Evolutionary conservation across 2,329 filamentous ascomycete species (phyloP).

Genomic region (Fusarium setosum): DNA sequence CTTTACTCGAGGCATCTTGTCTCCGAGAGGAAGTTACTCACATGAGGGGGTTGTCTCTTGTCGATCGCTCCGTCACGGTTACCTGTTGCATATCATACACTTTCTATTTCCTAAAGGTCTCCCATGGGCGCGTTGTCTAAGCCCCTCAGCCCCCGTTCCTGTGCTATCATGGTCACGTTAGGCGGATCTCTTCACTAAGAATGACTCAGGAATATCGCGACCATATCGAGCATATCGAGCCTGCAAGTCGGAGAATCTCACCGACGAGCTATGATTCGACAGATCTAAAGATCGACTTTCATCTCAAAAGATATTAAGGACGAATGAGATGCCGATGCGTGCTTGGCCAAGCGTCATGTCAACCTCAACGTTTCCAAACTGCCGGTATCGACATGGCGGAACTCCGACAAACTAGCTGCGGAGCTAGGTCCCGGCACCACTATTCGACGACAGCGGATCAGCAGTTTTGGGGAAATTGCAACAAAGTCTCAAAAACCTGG

Average conservation of each 20-base stretch:
- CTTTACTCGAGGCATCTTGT: background rate
- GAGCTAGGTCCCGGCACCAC: background rate
- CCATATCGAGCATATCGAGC: background rate
- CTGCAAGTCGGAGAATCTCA: background rate
- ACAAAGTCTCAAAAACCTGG: slow-evolving; percentile 8
- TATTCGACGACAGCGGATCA: background rate
- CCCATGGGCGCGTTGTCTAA: background rate
- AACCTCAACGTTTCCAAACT: background rate
- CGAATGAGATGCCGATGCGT: background rate
- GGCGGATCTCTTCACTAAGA: background rate
- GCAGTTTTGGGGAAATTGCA: background rate
- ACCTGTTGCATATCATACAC: background rate
- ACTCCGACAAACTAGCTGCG: background rate
- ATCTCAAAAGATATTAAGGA: background rate
- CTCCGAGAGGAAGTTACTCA: too few relatives aligned
- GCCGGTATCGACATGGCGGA: background rate
- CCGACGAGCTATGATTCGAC: background rate
- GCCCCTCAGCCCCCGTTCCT: background rate
- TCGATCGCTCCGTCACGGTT: background rate
- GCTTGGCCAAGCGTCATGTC: background rate
- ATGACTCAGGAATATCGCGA: background rate
- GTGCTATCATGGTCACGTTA: background rate
- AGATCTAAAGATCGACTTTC: background rate
- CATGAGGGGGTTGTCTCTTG: background rate
- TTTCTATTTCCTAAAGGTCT: background rate